Percentiles rank a stretch among this genome's conserved stretches.
Conservation (phyloP, 805 yeast species). For the Wickerhamiella vanderwaltii region DNA sequence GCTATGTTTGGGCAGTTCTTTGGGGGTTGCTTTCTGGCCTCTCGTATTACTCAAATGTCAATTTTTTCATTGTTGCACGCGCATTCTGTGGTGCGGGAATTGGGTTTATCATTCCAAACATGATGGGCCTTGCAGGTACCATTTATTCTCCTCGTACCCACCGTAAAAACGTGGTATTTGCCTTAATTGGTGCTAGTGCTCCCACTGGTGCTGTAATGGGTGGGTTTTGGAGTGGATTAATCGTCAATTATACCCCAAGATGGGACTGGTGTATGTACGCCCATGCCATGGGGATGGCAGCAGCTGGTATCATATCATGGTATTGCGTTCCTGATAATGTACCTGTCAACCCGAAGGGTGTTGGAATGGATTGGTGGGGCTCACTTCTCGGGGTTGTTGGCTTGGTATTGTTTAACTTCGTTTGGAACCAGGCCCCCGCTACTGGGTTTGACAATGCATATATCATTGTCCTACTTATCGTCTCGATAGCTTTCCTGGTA, state of each 20-base stretch:
- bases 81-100: slow-evolving; percentile 57
- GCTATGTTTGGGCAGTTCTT: slow-evolving; percentile 42
- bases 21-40: slow-evolving; percentile 55
- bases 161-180: slow-evolving; percentile 43
- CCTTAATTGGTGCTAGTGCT: slow-evolving; percentile 47
- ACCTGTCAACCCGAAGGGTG: slow-evolving; percentile 12
- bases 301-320: slow-evolving; percentile 10
- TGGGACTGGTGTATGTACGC: slow-evolving; percentile 32
- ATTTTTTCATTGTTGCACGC: slow-evolving; percentile 32
- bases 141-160: slow-evolving; percentile 15
- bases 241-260: slow-evolving; percentile 15
- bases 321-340: slow-evolving; percentile 13
- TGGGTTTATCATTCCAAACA: slow-evolving; percentile 48
- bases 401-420: slow-evolving; percentile 50
- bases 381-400: slow-evolving; percentile 46
- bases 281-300: slow-evolving; percentile 29
- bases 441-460: slow-evolving; percentile 56
- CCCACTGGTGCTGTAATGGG: slow-evolving; percentile 53
- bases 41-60: slow-evolving; percentile 33
- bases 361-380: slow-evolving; percentile 41
- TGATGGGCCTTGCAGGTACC: slow-evolving; percentile 42
- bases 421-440: slow-evolving; percentile 65
- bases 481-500: slow-evolving; percentile 35
- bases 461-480: slow-evolving; percentile 41
- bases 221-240: slow-evolving; percentile 31